Evolutionary conservation across 495 filamentous ascomycete genomes (phyloP).

Genomic region (Trichoderma gamsii): DNA sequence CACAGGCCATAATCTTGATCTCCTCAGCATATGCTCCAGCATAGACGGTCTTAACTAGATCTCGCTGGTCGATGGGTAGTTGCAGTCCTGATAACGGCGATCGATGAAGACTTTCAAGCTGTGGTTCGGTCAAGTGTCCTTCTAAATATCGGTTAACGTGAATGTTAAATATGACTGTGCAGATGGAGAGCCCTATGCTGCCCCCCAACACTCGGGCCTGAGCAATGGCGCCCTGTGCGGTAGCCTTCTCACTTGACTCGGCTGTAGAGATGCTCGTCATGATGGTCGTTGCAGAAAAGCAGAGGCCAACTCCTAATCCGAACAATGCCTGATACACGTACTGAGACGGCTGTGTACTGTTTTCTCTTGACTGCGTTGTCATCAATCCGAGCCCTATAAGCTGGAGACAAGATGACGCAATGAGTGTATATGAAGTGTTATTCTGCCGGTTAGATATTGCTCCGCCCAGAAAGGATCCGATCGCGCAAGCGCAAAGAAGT

Average conservation of each 20-base stretch:
- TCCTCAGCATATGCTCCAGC: conserved; percentile 29
- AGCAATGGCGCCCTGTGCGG: conserved; percentile 49
- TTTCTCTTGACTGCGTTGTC: conserved; percentile 28
- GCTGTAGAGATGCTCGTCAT: conserved; percentile 45
- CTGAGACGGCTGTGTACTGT: conserved; percentile 29
- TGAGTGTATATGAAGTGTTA: conserved; percentile 44
- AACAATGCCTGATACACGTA: conserved; percentile 51
- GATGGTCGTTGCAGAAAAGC: conserved; percentile 45
- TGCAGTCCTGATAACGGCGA: conserved; percentile 17
- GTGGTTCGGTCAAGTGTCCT: conserved; percentile 22
- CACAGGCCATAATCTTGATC: conserved; percentile 26
- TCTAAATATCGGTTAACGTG: conserved; percentile 22
- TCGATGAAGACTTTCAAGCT: conserved; percentile 27
- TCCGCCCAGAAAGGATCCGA: conserved; percentile 47
- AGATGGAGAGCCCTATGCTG: conserved; percentile 45
- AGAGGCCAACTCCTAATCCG: conserved; percentile 49
- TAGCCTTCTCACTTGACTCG: conserved; percentile 41
- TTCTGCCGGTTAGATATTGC: conserved; percentile 39
- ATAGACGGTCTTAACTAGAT: conserved; percentile 19
- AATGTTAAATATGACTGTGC: conserved; percentile 40
- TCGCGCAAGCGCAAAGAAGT: conserved; percentile 44
- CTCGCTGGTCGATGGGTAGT: not conserved
- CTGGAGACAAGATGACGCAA: conserved; percentile 45
- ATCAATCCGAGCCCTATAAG: conserved; percentile 47
- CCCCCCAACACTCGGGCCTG: conserved; percentile 55